Base-by-base conservation (phyloP, 306 rosid species). In the Bauhinia variegata region DNA sequence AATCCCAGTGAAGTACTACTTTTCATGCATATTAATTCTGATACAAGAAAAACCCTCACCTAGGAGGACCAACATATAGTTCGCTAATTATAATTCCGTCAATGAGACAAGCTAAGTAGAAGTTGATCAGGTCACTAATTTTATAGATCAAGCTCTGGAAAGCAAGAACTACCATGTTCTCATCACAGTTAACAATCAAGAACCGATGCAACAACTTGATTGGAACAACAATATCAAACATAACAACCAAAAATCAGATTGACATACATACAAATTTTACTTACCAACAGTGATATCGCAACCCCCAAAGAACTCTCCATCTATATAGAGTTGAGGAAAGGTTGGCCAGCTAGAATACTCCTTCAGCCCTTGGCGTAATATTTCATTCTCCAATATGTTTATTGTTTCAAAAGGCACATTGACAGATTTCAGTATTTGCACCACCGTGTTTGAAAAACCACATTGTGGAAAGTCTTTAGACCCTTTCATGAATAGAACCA, bases 221-320 rank as follows among this genome's bases (percentile, higher is more conserved):
- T n/a, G 53, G 34, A 12, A 43, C 50, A 61, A 51, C 60, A 60
- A 2, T 17, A 49, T 3, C n/a, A 55, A 11, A 28, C 5, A 57
- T 28, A 41, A 60, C 58, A 50, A 55, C 41, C 9, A 55, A 19
- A 34, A 63, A n/a, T 3, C 28, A 12, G 44, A 60, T 30, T 49
- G 30, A 28, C 36, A 30, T 33, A n/a, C n/a, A 8, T 31, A 32
- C 18, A 65, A 15, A 59, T 23, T 41, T 31, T 50, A 71, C 96
- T 74, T 82, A 93, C 99, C 99, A 39, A 93, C 83, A 65, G 99
- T 88, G 81, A 93, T 90, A 82, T 93, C 99, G 75, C 97, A 90
- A 52, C 99, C 99, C 67, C 99, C 99, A 60, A 93, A 88, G 71
- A 93, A 93, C 83, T 93, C 97, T 78, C 99, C 99, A 3, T 90